Base-by-base conservation (phyloP, 352 stramenopile species). In the Globisporangium echinulatum region DNA sequence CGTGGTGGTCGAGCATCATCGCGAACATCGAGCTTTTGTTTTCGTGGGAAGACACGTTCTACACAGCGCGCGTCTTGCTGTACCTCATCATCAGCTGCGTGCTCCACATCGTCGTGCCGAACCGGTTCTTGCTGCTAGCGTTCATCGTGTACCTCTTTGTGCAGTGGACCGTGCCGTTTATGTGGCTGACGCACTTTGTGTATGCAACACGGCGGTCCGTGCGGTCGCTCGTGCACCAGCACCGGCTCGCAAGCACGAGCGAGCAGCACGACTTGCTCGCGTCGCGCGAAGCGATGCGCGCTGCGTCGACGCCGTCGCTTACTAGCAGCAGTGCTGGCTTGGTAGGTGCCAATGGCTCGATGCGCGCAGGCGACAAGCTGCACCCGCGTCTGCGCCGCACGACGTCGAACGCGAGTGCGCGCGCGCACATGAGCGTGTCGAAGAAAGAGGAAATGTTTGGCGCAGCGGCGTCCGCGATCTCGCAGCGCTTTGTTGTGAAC, bases 401-500 rank as follows among this genome's bases (percentile, higher is more conserved):
- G 7, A 67, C 71, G 19, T 90, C 80, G 37, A 90, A 86, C 40
- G 74, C 78, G 44, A 79, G 77, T 33, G 64, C 72, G 36, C 79
- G 84, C 14, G 72, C 79, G 6, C 80, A 90, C 51, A 75, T 85
- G 8, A 86, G 77, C 54, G 82, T 94, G 9, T 90, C 77, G 37
- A 92, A 90, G 70, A 92, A 92, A 61, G 84, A 94, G 36, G 80
- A 90, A 49, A 87, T 87, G 66, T 92, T 94, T 56, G 84, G 84
- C 19, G 84, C 84, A 1, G 84, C 84, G 7, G 84, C 82, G 0
- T 90, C 84, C 0, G 82, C 78, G 48, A 86, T 94, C 60, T 94
- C 84, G 6, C 71, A 91, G 64, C 69, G 84, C 1, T 91, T 92
- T 58, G 81, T 85, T 0, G 77, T 83, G 6, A 77, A 80, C 10